Evolutionary conservation across 257 asterid genomes (phyloP).

Genomic region (Buddleja alternifolia): DNA sequence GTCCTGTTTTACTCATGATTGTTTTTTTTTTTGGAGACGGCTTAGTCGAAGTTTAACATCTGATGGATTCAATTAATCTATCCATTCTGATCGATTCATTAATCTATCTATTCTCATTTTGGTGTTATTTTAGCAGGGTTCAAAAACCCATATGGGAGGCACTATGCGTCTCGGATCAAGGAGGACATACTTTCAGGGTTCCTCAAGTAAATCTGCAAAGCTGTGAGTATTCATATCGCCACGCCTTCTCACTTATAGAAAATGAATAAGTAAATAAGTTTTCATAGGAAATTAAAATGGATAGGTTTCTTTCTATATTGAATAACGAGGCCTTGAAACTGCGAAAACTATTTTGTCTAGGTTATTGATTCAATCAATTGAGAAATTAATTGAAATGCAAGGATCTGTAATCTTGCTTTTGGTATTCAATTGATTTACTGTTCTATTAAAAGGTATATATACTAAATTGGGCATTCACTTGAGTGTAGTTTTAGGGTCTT

Average conservation of each 20-base stretch:
- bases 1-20: conserved; percentile 37
- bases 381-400: neutral
- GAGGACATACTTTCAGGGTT: conserved; percentile 64
- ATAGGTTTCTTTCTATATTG: neutral
- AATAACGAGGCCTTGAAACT: neutral
- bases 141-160: conserved; percentile 86
- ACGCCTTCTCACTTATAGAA: conserved; percentile 1
- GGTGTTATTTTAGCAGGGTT: conserved; percentile 51
- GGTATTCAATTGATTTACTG: neutral
- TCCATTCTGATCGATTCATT: neutral
- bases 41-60: neutral
- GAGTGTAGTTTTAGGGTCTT: neutral
- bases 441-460: neutral
- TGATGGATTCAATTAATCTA: conserved; percentile 1
- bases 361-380: neutral
- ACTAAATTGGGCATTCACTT: neutral
- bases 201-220: conserved; percentile 51
- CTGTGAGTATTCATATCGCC: conserved; percentile 49
- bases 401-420: neutral
- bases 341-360: neutral
- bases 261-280: neutral
- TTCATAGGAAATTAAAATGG: neutral
- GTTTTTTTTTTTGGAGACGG: conserved; percentile 25
- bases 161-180: conserved; percentile 89
- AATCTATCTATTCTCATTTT: conserved; percentile 20